Evolutionary conservation across 345 rosid genomes (phyloP), one percentile per base, ranked within the genome.

Genomic region (Eucalyptus paniculata): DNA sequence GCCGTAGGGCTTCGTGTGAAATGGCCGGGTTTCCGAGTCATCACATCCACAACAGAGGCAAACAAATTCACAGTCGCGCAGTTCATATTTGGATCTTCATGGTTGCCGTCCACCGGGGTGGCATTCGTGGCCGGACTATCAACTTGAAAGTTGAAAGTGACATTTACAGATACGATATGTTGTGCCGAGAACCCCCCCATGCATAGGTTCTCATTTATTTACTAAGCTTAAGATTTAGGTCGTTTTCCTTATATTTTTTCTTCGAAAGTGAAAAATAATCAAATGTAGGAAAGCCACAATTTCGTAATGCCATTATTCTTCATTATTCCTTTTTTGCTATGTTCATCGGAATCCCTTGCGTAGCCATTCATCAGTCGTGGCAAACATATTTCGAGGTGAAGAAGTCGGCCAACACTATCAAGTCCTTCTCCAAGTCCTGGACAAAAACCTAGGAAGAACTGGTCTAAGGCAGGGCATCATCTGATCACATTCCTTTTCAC

Each of bases 71-170:
- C 92, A 3, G 91, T 91, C 9, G 51, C 82, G 12, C 87, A 91
- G 80, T 91, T 91, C 51, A 91, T 89, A 83, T 89, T 32, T 15
- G 91, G 92, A 44, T 89, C 92, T 37, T 88, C 92, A 51, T 89
- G 92, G 92, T 54, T 91, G 65, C 92, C 92, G n/a, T 89, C 92
- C 51, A 91, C 92, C 7, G 92, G 91, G 58, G 92, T 91, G 50
- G 91, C 92, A 21, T 91, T 91, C 88, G 49, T 91, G 89, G 89
- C 92, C 30, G 92, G 92, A 44, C 92, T 98, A 58, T 91, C 94
- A 54, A 91, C 92, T 87, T 98, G 92, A 94, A 72, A 40, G 15
- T 87, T 98, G 92, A 93, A 34, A 40, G 28, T 6, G 85, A 40
- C 47, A 40, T 42, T 6, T 21, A 40, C 30, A 37, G 83, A 23